Evolutionary conservation across 2,329 filamentous ascomycete species (phyloP), one percentile per base, ranked within the genome.

Genomic region (Colletotrichum trifolii): DNA sequence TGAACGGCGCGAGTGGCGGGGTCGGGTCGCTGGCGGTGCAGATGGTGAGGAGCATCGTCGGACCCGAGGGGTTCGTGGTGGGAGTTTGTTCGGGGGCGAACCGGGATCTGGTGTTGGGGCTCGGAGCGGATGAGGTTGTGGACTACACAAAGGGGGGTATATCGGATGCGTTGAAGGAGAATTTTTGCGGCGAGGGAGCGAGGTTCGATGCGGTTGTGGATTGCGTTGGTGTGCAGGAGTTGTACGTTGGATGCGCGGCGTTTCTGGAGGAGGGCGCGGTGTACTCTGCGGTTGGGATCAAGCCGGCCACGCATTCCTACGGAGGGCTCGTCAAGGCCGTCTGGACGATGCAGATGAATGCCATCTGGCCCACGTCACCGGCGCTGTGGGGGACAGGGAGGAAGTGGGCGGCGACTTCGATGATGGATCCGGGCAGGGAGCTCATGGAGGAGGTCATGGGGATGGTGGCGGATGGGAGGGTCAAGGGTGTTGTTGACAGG

Each of bases 1-100:
- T 85, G 4, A 83, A 85, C 67, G 83, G 82, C 4, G 84, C 81
- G 17, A 84, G 82, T 68, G 83, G 83, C 1, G 83, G 82, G 11
- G 80, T 86, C 6, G 83, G 83, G 11, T 76, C 77, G 17, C 69
- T 85, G 54, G 73, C 78, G 2, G 72, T 84, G 50, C 83, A 86
- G 72, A 77, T 83, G 74, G 74, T 71, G 48, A 74, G 74, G 12
- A 72, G 69, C n/a, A 66, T 73, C 68, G 75, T 82, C 66, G 76
- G 80, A 45, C 66, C 74, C 55, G 71, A 74, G 0, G 83, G 82
- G 3, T 71, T 74, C 53, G 77, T 87, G 2, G 79, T 79, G 1
- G 84, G 73, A 0, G 77, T 85, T 10, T 86, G 84, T 70, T 84
- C 82, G 2, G 78, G 73, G 2, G 74, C 69, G 47, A 86, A 86